Conservation (phyloP, 176 grass and related monocot genomes). For the Cenchrus fungigraminus region DNA sequence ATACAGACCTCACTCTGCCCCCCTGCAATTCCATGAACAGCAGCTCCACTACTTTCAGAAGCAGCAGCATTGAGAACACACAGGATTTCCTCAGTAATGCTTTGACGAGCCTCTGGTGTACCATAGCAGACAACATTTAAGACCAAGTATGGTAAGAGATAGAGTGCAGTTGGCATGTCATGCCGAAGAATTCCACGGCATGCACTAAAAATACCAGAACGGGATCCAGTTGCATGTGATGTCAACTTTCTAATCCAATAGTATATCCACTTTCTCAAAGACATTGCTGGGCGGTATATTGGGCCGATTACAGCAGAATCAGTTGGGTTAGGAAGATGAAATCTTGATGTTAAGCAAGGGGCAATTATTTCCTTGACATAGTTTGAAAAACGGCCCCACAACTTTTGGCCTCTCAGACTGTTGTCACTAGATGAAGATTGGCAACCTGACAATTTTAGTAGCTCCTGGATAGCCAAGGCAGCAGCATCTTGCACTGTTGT, state of each 20-base stretch:
- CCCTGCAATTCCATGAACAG: constrained; percentile 68
- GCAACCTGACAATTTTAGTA: constrained; percentile 84
- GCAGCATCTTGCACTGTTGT: constrained; percentile 93
- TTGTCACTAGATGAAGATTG: constrained; percentile 65
- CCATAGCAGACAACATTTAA: constrained; percentile 97
- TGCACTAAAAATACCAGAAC: constrained; percentile 83
- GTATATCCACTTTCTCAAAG: constrained; percentile 93
- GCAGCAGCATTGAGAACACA: constrained; percentile 88
- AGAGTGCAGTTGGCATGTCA: constrained; percentile 93
- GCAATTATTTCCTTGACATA: constrained; percentile 98
- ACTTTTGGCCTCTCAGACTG: constrained; percentile 59
- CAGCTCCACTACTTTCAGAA: constrained; percentile 81
- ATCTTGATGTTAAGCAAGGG: constrained; percentile 92
- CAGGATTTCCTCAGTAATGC: constrained; percentile 90
- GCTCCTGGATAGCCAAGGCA: constrained; percentile 98
- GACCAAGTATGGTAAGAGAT: constrained; percentile 91
- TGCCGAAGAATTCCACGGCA: constrained; percentile 88
- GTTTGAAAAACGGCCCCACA: constrained; percentile 89
- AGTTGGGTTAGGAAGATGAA: constrained; percentile 66
- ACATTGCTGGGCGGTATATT: constrained; percentile 86
- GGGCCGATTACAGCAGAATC: constrained; percentile 69
- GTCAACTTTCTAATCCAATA: constrained; percentile 88
- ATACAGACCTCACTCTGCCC: constrained; percentile 91
- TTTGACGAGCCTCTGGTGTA: constrained; percentile 73
- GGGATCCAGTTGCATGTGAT: constrained; percentile 74